Evolutionary conservation across 2,329 filamentous ascomycete species (phyloP).

Genomic region (Hypoxylon sp.): DNA sequence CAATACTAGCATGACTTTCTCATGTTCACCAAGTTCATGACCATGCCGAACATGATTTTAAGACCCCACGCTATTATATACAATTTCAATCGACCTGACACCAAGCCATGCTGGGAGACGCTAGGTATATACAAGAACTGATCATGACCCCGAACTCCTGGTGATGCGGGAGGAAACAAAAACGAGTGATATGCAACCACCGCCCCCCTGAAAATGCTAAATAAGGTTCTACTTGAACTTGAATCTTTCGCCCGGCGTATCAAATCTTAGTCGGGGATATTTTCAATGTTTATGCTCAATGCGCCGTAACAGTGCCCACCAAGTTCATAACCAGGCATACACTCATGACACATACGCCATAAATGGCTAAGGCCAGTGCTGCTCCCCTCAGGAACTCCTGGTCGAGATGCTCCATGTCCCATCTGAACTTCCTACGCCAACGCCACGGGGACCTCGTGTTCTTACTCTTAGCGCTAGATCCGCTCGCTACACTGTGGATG

Average conservation of each 20-base stretch:
- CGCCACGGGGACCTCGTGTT: slow-evolving; percentile 61
- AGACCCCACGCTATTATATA: neutral
- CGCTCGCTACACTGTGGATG: slow-evolving; percentile 60
- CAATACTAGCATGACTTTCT: neutral
- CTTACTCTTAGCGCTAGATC: slow-evolving; percentile 54
- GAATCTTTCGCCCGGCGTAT: neutral
- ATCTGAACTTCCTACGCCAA: slow-evolving; percentile 70
- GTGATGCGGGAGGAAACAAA: slow-evolving; percentile 38
- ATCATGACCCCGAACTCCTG: slow-evolving; percentile 40
- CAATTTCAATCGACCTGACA: slow-evolving; percentile 24
- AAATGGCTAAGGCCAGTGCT: slow-evolving; percentile 82
- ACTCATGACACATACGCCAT: slow-evolving; percentile 90
- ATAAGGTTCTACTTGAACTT: neutral
- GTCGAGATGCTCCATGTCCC: slow-evolving; percentile 75
- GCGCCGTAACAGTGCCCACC: slow-evolving; percentile 76
- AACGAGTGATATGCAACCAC: slow-evolving; percentile 30
- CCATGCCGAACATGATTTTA: neutral
- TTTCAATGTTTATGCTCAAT: slow-evolving; percentile 58
- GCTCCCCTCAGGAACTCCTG: slow-evolving; percentile 77
- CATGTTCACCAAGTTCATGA: neutral
- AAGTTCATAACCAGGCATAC: slow-evolving; percentile 89
- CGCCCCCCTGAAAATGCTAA: slow-evolving; percentile 14
- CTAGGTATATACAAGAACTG: slow-evolving; percentile 37
- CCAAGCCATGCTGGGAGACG: slow-evolving; percentile 20
- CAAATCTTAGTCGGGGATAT: neutral